A percentile compares a stretch with the other conserved stretches of the same genome.
These are phyloP conservation scores for Metarhizium guizhouense DNA, from an alignment of 2,329 filamentous ascomycete genomes.

Conservation along the genomic window DNA sequence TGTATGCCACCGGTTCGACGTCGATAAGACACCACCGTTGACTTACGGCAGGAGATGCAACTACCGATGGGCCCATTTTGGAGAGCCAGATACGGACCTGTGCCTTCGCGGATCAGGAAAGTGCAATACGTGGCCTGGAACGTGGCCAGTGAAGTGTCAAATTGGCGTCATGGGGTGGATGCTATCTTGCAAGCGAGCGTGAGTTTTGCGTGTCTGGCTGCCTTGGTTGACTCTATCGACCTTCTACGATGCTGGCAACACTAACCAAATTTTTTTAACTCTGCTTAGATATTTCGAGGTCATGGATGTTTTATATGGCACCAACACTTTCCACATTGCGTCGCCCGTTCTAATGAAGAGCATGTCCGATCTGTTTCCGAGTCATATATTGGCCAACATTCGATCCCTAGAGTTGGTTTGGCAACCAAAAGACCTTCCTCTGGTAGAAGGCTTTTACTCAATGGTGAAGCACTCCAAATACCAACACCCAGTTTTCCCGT, in stretches of 20 bases:
- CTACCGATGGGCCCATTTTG: conserved; percentile 6
- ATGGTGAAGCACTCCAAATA: neutral
- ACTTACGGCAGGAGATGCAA: conserved; percentile 9
- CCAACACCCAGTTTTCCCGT: conserved; percentile 6
- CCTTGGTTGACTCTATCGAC: neutral
- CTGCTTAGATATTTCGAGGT: conserved; percentile 17
- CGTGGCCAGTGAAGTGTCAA: conserved; percentile 10
- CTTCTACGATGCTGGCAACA: neutral
- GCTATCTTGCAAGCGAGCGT: conserved; percentile 18
- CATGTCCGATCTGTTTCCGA: conserved; percentile 9
- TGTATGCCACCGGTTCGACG: conserved; percentile 16
- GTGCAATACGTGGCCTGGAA: conserved; percentile 10
- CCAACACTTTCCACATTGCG: conserved; percentile 18
- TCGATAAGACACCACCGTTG: conserved; percentile 2
- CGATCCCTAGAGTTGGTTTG: conserved; percentile 11
- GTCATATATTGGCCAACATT: conserved; percentile 8
- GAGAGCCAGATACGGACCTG: conserved; percentile 9
- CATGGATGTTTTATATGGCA: conserved; percentile 17
- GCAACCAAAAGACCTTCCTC: conserved; percentile 7
- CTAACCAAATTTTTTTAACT: neutral
- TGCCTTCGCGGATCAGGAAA: conserved; percentile 8
- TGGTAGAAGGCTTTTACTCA: conserved; percentile 6
- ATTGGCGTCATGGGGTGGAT: conserved; percentile 23
- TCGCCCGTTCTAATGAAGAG: conserved; percentile 9
- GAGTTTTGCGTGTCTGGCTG: conserved; percentile 1